These are phyloP conservation scores for Fusarium nisikadoi DNA, from an alignment of 2,329 filamentous ascomycete species.

Conservation along the genomic window DNA sequence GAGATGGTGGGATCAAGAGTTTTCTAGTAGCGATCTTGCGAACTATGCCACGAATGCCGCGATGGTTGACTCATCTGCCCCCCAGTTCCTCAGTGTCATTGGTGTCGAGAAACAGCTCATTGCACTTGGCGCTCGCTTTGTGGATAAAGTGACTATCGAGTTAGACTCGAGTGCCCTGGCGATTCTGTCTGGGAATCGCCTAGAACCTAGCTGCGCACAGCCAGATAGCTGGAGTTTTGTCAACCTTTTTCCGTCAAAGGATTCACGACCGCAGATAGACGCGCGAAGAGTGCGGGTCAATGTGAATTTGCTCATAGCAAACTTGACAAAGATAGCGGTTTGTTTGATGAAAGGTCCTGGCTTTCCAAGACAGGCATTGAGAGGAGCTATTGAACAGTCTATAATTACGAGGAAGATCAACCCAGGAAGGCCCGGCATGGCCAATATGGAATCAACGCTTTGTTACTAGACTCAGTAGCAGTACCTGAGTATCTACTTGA, in stretches of 20 bases:
- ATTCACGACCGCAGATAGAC: not conserved
- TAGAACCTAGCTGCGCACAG: not conserved
- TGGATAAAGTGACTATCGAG: not conserved
- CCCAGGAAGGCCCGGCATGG: too few species aligned
- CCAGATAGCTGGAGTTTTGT: slow-evolving; percentile 6
- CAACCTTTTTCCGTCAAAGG: not conserved
- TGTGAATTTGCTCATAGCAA: not conserved
- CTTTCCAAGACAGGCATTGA: not conserved
- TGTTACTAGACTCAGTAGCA: not conserved
- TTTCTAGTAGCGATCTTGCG: not conserved
- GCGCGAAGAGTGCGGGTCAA: not conserved
- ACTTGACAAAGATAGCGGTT: not conserved
- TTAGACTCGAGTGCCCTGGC: not conserved
- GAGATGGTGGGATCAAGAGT: not conserved
- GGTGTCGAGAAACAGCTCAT: slow-evolving; percentile 1
- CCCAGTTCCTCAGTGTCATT: not conserved
- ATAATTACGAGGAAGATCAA: not conserved
- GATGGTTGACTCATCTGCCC: not conserved
- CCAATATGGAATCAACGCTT: not conserved
- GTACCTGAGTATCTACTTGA: not conserved
- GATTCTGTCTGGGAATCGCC: not conserved
- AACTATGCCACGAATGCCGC: not conserved
- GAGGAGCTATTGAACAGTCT: not conserved
- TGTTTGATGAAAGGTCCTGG: slow-evolving; percentile 4
- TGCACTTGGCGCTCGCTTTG: not conserved